Evolutionary conservation across 805 yeast species (phyloP).

Genomic region (Debaryomyces hansenii): DNA sequence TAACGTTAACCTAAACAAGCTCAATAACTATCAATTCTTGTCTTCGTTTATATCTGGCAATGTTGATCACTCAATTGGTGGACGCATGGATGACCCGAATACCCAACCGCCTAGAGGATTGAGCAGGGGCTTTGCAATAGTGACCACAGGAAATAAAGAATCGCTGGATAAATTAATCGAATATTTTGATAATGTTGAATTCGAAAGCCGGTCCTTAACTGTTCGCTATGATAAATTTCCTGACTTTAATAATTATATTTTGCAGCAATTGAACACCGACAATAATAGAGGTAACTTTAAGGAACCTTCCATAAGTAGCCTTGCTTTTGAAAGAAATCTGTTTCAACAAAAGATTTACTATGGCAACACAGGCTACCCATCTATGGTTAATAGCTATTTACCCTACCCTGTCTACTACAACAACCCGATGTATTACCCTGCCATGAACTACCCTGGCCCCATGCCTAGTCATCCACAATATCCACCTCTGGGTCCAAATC

Average conservation of each 20-base stretch:
- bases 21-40: conserved; percentile 7
- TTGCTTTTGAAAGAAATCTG: conserved; percentile 33
- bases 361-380: conserved; percentile 11
- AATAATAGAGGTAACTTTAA: neutral
- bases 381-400: neutral
- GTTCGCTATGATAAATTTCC: conserved; percentile 62
- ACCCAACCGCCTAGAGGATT: neutral
- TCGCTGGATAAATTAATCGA: conserved; percentile 52
- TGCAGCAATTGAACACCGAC: conserved; percentile 19
- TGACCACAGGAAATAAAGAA: conserved; percentile 45
- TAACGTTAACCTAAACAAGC: neutral
- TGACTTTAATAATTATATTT: conserved; percentile 30
- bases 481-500: neutral
- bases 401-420: conserved; percentile 11
- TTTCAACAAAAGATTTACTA: conserved; percentile 32
- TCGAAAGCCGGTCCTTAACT: conserved; percentile 59
- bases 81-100: neutral
- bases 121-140: conserved; percentile 66
- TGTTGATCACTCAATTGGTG: neutral
- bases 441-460: neutral
- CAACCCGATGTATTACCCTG: neutral
- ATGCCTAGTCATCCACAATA: neutral
- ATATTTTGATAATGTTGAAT: conserved; percentile 50
- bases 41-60: conserved; percentile 2
- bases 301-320: conserved; percentile 16